Conservation (phyloP, 1,139 yeast species). For the Zygosaccharomyces sapae region DNA sequence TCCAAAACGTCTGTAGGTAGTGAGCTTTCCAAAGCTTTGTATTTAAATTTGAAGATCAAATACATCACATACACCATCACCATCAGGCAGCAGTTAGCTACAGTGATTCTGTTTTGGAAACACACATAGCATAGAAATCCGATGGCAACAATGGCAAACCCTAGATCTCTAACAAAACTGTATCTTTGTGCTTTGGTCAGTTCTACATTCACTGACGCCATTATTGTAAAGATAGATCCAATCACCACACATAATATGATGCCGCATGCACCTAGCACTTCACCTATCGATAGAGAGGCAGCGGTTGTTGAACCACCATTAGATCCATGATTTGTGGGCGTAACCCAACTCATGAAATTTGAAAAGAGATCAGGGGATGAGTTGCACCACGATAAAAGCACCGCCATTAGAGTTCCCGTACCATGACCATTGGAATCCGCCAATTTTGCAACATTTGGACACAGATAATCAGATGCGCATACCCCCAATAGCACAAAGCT, state of each 20-base stretch:
- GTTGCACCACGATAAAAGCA: slow-evolving; percentile 82
- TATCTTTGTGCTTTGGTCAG: slow-evolving; percentile 22
- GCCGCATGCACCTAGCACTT: slow-evolving; percentile 46
- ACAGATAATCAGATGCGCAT: slow-evolving; percentile 35
- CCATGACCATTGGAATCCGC: slow-evolving; percentile 22
- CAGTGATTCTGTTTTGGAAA: slow-evolving; percentile 24
- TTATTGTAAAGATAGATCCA: slow-evolving; percentile 33
- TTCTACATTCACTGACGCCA: slow-evolving; percentile 24
- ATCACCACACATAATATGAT: slow-evolving; percentile 36
- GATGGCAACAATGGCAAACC: slow-evolving; percentile 27
- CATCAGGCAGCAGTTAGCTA: slow-evolving; percentile 31
- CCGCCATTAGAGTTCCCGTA: slow-evolving; percentile 32
- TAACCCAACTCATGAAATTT: slow-evolving; percentile 46
- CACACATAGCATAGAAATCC: slow-evolving; percentile 27
- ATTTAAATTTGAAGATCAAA: slow-evolving; percentile 22
- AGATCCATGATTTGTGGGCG: slow-evolving; percentile 49
- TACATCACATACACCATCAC: slow-evolving; percentile 26
- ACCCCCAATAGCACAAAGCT: slow-evolving; percentile 33
- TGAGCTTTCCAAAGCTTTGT: slow-evolving; percentile 1
- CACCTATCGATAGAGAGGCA: slow-evolving; percentile 78
- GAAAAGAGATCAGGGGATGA: slow-evolving; percentile 89
- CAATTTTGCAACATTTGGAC: slow-evolving; percentile 34
- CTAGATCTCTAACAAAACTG: slow-evolving; percentile 28
- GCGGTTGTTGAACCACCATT: slow-evolving; percentile 40
- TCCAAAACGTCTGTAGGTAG: slow-evolving; percentile 5